A percentile compares a stretch with the other conserved stretches of the same genome.
These are phyloP conservation scores for Litchi chinensis DNA, from an alignment of 345 rosid genomes.

Conservation along the genomic window DNA sequence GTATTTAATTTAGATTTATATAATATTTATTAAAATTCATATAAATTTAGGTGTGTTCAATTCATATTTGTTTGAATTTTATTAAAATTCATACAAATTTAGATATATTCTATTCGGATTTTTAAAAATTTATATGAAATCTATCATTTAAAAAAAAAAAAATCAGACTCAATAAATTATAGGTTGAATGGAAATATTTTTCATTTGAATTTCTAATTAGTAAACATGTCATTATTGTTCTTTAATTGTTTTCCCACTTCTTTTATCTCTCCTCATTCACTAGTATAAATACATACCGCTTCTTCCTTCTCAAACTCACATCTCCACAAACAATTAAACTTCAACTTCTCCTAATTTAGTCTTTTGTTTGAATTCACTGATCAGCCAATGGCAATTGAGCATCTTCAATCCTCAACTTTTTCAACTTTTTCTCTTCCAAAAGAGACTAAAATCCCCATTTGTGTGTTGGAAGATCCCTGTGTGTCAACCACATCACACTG, in stretches of 20 bases:
- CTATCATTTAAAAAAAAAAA: too few species aligned
- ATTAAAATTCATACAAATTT: too few species aligned
- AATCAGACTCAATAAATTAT: too few species aligned
- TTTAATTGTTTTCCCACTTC: slow-evolving; percentile 9
- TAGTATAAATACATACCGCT: neutral
- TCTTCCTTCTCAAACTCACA: slow-evolving; percentile 17
- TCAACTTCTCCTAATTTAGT: neutral
- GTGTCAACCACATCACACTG: slow-evolving; percentile 27
- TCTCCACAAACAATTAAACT: neutral
- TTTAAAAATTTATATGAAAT: too few species aligned
- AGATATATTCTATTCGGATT: too few species aligned
- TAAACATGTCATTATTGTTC: too few species aligned
- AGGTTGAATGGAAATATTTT: too few species aligned
- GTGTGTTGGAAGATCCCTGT: slow-evolving; percentile 3
- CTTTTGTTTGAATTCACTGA: neutral
- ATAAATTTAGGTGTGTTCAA: too few species aligned
- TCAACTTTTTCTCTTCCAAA: neutral
- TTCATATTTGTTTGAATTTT: too few species aligned
- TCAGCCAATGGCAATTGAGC: slow-evolving; percentile 6
- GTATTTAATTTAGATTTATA: too few species aligned
- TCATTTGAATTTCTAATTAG: too few species aligned
- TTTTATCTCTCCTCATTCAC: neutral
- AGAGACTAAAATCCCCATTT: neutral
- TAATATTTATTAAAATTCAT: too few species aligned
- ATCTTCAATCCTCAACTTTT: neutral